A percentile compares a stretch with the other conserved stretches of the same genome.
Evolutionary conservation across 805 yeast species (phyloP).

Genomic region (Starmerella sp.): DNA sequence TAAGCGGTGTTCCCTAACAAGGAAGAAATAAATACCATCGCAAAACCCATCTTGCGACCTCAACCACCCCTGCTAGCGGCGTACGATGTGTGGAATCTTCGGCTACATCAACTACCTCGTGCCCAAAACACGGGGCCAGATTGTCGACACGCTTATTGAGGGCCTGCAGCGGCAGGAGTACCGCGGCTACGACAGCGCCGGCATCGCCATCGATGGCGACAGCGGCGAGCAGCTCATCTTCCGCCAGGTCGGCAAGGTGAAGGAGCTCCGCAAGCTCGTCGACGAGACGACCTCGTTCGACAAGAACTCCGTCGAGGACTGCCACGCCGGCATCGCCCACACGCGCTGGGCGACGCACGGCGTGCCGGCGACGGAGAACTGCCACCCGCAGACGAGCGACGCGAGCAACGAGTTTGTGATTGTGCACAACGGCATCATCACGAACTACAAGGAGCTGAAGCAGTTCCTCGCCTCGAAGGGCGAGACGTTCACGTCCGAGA

Average conservation of each 20-base stretch:
- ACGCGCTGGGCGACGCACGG: slow-evolving; percentile 99
- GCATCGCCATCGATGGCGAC: slow-evolving; percentile 91
- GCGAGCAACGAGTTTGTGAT: slow-evolving; percentile 70
- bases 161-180: slow-evolving; percentile 71
- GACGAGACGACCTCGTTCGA: slow-evolving; percentile 36
- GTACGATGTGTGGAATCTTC: slow-evolving; percentile 69
- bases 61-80: not conserved
- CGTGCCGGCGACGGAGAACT: slow-evolving; percentile 70
- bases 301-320: slow-evolving; percentile 48
- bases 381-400: slow-evolving; percentile 95
- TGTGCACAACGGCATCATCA: slow-evolving; percentile 97
- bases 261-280: slow-evolving; percentile 57
- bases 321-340: slow-evolving; percentile 95
- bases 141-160: slow-evolving; percentile 76
- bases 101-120: slow-evolving; percentile 95
- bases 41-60: slow-evolving; percentile 3
- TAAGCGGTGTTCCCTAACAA: slow-evolving; percentile 1
- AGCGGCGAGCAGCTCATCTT: slow-evolving; percentile 53
- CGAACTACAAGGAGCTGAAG: slow-evolving; percentile 85
- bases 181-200: slow-evolving; percentile 97
- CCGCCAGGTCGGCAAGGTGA: slow-evolving; percentile 88
- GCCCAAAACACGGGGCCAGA: slow-evolving; percentile 84
- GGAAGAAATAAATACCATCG: slow-evolving; percentile 6
- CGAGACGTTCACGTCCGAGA: slow-evolving; percentile 72
- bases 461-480: slow-evolving; percentile 74